phyloP scores from a whole-genome alignment of 768 basidiomycete genomes.

The Boletellus emodensis region DNA sequence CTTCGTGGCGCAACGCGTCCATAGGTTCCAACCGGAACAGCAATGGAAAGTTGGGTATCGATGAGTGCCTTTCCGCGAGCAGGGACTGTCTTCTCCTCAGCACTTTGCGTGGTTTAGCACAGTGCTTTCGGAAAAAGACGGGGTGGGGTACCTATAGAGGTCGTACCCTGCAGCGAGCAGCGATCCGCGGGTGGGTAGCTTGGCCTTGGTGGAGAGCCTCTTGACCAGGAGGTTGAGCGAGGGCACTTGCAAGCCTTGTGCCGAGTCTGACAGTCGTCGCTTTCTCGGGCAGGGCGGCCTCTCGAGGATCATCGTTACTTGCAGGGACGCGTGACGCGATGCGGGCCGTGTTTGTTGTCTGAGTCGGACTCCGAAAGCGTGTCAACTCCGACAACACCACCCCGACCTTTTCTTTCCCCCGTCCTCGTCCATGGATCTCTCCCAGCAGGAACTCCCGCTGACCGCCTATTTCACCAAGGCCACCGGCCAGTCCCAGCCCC shows the following conservation, averaged over 20 bases:
- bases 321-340: constrained; percentile 17
- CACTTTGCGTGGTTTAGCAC: constrained; percentile 43
- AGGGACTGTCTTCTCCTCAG: constrained; percentile 79
- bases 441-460: constrained; percentile 31
- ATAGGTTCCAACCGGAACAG: constrained; percentile 90
- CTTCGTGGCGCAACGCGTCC: constrained; percentile 95
- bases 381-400: constrained; percentile 34
- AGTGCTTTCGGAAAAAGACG: neutral
- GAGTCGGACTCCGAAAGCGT: constrained; percentile 34
- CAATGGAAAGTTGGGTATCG: constrained; percentile 89
- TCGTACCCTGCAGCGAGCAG: constrained; percentile 91
- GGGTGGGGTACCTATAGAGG: constrained; percentile 66
- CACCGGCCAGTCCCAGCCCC: neutral
- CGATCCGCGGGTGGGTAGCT: constrained; percentile 82
- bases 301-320: constrained; percentile 15
- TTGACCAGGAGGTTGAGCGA: constrained; percentile 71
- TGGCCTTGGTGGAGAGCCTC: constrained; percentile 76
- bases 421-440: constrained; percentile 28
- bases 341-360: constrained; percentile 5
- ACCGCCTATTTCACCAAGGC: constrained; percentile 25
- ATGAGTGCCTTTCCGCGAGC: constrained; percentile 89
- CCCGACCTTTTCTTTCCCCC: neutral
- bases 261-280: constrained; percentile 52
- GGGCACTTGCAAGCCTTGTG: constrained; percentile 30
- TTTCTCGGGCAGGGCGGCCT: constrained; percentile 48